These are phyloP conservation scores for Pyrenula aspistea DNA, from an alignment of 495 filamentous ascomycete genomes.

Conservation along the genomic window DNA sequence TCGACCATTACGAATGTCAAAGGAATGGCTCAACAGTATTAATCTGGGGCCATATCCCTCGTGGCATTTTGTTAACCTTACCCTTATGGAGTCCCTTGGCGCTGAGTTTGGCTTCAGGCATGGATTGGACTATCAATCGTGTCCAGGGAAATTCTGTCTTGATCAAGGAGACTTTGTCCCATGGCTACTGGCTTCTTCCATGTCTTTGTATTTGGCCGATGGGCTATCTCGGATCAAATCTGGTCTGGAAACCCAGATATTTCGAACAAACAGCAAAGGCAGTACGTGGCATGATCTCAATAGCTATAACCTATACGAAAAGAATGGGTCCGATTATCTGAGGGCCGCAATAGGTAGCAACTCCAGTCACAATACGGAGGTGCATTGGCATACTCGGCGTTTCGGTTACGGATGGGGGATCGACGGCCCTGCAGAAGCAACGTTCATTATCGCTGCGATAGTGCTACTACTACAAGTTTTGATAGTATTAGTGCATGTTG, in stretches of 20 bases:
- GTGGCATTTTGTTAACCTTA: too few species aligned
- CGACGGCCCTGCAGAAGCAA: background rate
- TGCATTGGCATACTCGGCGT: background rate
- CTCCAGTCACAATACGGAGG: background rate
- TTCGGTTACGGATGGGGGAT: background rate
- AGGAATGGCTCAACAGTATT: background rate
- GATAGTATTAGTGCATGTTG: background rate
- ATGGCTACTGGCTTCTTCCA: too few species aligned
- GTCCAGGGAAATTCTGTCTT: background rate
- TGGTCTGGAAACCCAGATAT: too few species aligned
- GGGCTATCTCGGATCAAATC: too few species aligned
- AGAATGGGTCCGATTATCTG: background rate
- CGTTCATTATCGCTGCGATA: background rate
- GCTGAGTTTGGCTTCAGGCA: background rate
- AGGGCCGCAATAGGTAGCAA: background rate
- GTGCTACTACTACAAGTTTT: background rate
- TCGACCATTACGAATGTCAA: background rate
- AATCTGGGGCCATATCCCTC: too few species aligned
- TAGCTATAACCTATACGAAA: background rate
- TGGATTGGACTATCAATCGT: background rate
- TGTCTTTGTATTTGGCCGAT: too few species aligned
- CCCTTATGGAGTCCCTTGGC: too few species aligned
- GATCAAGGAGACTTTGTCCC: too few species aligned
- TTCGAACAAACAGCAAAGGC: too few species aligned
- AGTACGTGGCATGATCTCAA: too few species aligned